Evolutionary conservation across 768 basidiomycete genomes (phyloP).

Genomic region (Albatrellus ellisii): DNA sequence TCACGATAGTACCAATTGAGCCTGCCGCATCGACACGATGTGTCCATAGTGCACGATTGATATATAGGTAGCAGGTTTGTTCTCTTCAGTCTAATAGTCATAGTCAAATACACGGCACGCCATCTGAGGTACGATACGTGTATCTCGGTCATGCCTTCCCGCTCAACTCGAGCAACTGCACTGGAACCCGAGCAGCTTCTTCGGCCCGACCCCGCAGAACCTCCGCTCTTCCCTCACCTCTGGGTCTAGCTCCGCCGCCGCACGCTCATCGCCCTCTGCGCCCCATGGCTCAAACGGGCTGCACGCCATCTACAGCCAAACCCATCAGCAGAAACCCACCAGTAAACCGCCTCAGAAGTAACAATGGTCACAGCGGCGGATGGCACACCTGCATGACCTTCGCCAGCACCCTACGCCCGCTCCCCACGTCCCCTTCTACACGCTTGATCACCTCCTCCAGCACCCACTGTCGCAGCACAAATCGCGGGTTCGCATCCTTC

Average conservation of each 20-base stretch:
- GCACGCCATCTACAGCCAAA: slow-evolving; percentile 62
- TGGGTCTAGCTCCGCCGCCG: slow-evolving; percentile 34
- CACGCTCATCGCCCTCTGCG: slow-evolving; percentile 40
- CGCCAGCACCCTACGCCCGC: slow-evolving; percentile 54
- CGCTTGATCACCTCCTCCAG: slow-evolving; percentile 82
- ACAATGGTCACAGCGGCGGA: not conserved
- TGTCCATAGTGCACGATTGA: too few species aligned
- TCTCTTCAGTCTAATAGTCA: too few species aligned
- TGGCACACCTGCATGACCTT: slow-evolving; percentile 69
- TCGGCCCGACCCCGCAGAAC: slow-evolving; percentile 68
- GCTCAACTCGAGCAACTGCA: slow-evolving; percentile 82
- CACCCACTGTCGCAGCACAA: slow-evolving; percentile 91
- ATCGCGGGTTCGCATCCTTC: slow-evolving; percentile 69
- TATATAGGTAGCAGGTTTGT: too few species aligned
- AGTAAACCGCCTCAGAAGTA: not conserved
- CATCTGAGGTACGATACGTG: too few species aligned
- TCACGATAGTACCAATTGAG: too few species aligned
- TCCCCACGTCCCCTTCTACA: slow-evolving; percentile 51
- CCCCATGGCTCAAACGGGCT: slow-evolving; percentile 85
- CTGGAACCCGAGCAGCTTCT: slow-evolving; percentile 75
- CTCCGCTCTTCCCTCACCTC: slow-evolving; percentile 61
- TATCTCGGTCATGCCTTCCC: not conserved
- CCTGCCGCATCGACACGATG: too few species aligned
- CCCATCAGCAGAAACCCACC: not conserved
- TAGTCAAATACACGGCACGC: too few species aligned